Evolutionary conservation across 352 stramenopile genomes (phyloP).

Genomic region (Phytophthora cajani): DNA sequence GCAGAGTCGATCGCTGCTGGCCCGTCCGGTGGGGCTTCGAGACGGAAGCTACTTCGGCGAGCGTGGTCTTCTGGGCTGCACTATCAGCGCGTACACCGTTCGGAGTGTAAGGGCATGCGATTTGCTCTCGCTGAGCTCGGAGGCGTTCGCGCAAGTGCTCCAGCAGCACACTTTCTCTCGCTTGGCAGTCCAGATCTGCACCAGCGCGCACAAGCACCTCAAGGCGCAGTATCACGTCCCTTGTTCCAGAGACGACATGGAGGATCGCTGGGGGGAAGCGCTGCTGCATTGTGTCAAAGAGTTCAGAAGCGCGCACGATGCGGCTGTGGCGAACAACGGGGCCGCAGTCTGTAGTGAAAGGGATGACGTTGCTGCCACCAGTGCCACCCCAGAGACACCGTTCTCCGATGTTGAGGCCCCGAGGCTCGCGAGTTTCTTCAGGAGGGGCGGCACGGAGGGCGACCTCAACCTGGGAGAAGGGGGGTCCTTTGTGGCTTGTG

Average conservation of each 20-base stretch:
- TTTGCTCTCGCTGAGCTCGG: slow-evolving; percentile 29
- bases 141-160: slow-evolving; percentile 47
- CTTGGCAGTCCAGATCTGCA: slow-evolving; percentile 18
- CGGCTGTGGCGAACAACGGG: neutral
- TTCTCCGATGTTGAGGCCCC: neutral
- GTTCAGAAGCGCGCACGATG: neutral
- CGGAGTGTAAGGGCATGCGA: slow-evolving; percentile 30
- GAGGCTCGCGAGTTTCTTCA: neutral
- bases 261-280: slow-evolving; percentile 22
- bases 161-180: slow-evolving; percentile 22
- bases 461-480: neutral
- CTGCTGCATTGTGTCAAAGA: slow-evolving; percentile 16
- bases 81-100: slow-evolving; percentile 43
- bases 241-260: slow-evolving; percentile 23
- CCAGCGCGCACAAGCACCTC: slow-evolving; percentile 11
- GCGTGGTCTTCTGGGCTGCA: slow-evolving; percentile 48
- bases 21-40: slow-evolving; percentile 10
- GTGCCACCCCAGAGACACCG: neutral
- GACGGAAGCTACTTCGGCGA: slow-evolving; percentile 62
- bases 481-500: neutral
- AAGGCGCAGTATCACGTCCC: neutral
- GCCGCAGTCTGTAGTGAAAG: neutral
- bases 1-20: slow-evolving; percentile 27
- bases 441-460: neutral
- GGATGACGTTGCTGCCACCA: neutral